Evolutionary conservation across 2,329 filamentous ascomycete species (phyloP), one percentile per base, ranked within the genome.

Genomic region (Ophiostoma triangulosporum): DNA sequence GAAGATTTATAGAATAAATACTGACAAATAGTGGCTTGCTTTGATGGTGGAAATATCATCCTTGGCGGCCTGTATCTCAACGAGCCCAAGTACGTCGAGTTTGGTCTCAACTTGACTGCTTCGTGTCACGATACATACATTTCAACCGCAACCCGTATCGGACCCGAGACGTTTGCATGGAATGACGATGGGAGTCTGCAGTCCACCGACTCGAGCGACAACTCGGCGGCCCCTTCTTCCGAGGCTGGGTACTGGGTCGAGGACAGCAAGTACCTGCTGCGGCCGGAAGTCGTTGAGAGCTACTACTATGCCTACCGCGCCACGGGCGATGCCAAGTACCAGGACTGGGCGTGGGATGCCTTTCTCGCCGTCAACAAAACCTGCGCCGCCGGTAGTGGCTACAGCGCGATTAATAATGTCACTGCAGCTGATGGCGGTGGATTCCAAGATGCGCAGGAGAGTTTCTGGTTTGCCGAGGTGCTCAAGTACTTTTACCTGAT

Each of bases 291-390:
- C 3, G 75, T 94, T 32, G 88, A 95, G 70, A 85, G 80, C 60
- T 83, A 83, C 66, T 95, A 94, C 73, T 93, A 95, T 66, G 86
- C 88, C 2, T 94, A 86, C 71, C 81, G 88, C 50, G 78, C 84
- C 0, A 95, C 88, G 0, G 83, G 84, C 3, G 76, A 91, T 56
- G 60, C 69, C 31, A 84, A 80, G 69, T 95, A 90, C 67, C 84
- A 87, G 65, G 83, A 91, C 56, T 89, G 86, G 83, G 84, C 84
- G 5, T 95, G 87, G 86, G 78, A 84, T 38, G 87, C 81, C 0
- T 93, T 91, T 66, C 63, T 76, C 33, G 75, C 75, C 26, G 84
- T 94, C 63, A 83, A 81, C 61, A 65, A 66, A 29, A 84, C 77
- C 15, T 82, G 81, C 58, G 70, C 76, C 24, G 78, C 76, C 0